phyloP scores from a whole-genome alignment of 345 rosid species.

The Brassica incana region DNA sequence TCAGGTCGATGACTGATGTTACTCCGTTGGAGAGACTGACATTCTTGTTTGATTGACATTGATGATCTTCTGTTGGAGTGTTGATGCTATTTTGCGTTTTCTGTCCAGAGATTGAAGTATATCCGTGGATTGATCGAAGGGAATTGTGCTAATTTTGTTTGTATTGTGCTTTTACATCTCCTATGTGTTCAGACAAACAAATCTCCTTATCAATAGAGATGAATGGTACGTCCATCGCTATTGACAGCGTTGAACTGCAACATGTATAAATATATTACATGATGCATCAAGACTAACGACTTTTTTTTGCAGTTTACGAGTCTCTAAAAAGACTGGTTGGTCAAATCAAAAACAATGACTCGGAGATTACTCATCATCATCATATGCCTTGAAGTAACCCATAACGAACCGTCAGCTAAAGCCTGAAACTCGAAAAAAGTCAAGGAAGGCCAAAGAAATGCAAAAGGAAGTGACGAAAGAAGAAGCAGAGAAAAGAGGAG shows the following conservation, averaged over 20 bases:
- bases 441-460: slow-evolving; percentile 24
- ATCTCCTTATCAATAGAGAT: too few relatives aligned
- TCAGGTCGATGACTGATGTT: too few relatives aligned
- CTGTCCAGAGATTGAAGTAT: neutral
- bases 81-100: neutral
- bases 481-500: neutral
- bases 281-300: too few relatives aligned
- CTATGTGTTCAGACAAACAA: too few relatives aligned
- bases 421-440: slow-evolving; percentile 41
- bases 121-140: neutral
- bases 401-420: slow-evolving; percentile 50
- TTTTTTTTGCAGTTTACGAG: too few relatives aligned
- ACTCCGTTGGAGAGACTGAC: too few relatives aligned
- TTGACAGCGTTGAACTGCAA: too few relatives aligned
- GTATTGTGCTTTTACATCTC: too few relatives aligned
- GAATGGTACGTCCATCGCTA: too few relatives aligned
- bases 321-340: too few relatives aligned
- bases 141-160: neutral
- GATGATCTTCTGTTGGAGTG: neutral
- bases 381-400: slow-evolving; percentile 44
- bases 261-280: too few relatives aligned
- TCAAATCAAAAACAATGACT: too few relatives aligned
- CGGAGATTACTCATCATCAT: neutral
- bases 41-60: neutral
- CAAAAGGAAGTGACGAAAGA: slow-evolving; percentile 27